Evolutionary conservation across 306 rosid genomes (phyloP).

Genomic region (Acacia melanoxylon): DNA sequence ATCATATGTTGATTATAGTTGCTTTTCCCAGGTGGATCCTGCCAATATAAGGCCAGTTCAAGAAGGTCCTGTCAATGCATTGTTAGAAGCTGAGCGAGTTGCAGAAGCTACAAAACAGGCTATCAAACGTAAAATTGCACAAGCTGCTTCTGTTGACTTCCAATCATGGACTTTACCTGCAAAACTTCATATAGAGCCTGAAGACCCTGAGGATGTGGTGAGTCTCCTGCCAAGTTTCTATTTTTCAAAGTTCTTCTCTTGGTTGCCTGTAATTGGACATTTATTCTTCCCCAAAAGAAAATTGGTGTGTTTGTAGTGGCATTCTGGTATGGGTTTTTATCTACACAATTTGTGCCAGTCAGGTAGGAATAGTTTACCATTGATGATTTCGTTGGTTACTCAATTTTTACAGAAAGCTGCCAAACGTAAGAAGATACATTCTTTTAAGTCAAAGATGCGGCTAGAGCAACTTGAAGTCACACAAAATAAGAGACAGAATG

Average conservation of each 20-base stretch:
- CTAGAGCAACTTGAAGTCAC: conserved; percentile 96
- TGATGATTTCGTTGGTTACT: conserved; percentile 33
- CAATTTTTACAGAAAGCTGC: conserved; percentile 62
- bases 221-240: conserved; percentile 27
- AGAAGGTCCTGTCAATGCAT: conserved; percentile 75
- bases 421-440: conserved; percentile 93
- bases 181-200: conserved; percentile 90
- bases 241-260: not conserved
- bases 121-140: conserved; percentile 88
- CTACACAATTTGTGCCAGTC: not conserved
- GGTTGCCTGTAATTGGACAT: not conserved
- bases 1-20: conserved; percentile 17
- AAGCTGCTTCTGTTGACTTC: conserved; percentile 81
- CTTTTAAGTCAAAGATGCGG: conserved; percentile 96
- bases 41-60: conserved; percentile 78
- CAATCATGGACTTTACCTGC: conserved; percentile 84
- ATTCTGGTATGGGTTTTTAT: conserved; percentile 12
- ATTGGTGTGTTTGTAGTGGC: not conserved
- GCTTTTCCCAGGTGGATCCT: conserved; percentile 84
- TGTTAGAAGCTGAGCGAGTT: conserved; percentile 87
- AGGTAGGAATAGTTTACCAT: conserved; percentile 1
- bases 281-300: not conserved
- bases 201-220: conserved; percentile 98
- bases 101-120: conserved; percentile 99
- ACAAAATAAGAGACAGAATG: conserved; percentile 96